phyloP scores from a whole-genome alignment of 768 basidiomycete genomes.

The Leucocoprinus sp. region DNA sequence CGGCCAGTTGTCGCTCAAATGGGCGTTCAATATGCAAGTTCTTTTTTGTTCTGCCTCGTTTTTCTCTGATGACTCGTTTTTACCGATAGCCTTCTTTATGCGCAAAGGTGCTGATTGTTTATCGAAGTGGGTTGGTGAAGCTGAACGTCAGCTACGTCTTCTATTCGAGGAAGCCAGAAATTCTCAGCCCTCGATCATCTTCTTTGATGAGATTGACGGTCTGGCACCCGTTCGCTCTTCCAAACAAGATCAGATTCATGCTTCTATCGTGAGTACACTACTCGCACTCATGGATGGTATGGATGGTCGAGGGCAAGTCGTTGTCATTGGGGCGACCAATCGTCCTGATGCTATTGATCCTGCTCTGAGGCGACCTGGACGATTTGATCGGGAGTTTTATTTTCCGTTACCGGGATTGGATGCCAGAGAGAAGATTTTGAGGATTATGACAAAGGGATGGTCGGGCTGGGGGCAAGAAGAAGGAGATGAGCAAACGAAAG shows the following conservation, averaged over 20 bases:
- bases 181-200: slow-evolving; percentile 94
- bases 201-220: slow-evolving; percentile 99
- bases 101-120: slow-evolving; percentile 97
- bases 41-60: neutral
- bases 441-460: slow-evolving; percentile 89
- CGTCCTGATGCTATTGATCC: slow-evolving; percentile 97
- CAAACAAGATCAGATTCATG: slow-evolving; percentile 98
- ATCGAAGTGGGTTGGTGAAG: slow-evolving; percentile 99
- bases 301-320: slow-evolving; percentile 95
- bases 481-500: slow-evolving; percentile 33
- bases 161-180: slow-evolving; percentile 93
- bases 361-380: slow-evolving; percentile 84
- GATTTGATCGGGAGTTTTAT: slow-evolving; percentile 98
- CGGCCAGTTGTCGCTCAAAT: slow-evolving; percentile 82
- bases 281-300: slow-evolving; percentile 98
- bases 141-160: slow-evolving; percentile 89
- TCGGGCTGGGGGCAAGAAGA: slow-evolving; percentile 59
- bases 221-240: slow-evolving; percentile 97
- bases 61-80: neutral
- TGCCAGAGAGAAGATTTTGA: slow-evolving; percentile 81
- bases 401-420: slow-evolving; percentile 83
- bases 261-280: slow-evolving; percentile 92
- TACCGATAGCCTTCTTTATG: slow-evolving; percentile 88
- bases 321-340: slow-evolving; percentile 98
- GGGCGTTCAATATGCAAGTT: slow-evolving; percentile 81